These are phyloP conservation scores for Citropsis articulata DNA, from an alignment of 345 rosid genomes.

Conservation along the genomic window DNA sequence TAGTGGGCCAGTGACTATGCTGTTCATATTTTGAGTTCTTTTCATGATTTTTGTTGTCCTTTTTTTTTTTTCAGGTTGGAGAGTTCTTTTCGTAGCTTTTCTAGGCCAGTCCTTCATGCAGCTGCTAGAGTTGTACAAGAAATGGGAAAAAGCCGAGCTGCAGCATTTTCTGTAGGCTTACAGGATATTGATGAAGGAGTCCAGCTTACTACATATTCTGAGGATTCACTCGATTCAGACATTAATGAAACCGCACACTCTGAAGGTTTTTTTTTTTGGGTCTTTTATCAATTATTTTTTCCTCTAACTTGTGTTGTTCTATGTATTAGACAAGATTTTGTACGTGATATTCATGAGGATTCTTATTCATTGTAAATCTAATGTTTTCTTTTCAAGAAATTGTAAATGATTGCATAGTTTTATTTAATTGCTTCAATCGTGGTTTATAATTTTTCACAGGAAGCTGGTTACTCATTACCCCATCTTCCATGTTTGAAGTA, in stretches of 20 bases:
- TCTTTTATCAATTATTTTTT: neutral
- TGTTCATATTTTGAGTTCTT: neutral
- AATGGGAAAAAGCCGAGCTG: slow-evolving; percentile 98
- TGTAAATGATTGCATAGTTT: neutral
- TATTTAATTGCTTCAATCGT: neutral
- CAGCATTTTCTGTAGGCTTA: slow-evolving; percentile 89
- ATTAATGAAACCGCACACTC: slow-evolving; percentile 73
- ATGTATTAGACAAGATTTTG: neutral
- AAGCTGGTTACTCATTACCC: neutral
- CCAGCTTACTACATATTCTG: slow-evolving; percentile 59
- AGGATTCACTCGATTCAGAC: slow-evolving; percentile 72
- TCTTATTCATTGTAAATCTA: neutral
- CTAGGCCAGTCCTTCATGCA: slow-evolving; percentile 98
- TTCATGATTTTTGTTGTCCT: slow-evolving; percentile 3
- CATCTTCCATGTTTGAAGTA: neutral
- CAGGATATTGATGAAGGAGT: slow-evolving; percentile 91
- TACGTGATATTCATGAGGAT: neutral
- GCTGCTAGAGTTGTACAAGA: slow-evolving; percentile 99
- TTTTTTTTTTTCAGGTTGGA: slow-evolving; percentile 60
- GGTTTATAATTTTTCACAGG: neutral
- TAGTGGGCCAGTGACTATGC: neutral
- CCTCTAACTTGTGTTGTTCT: neutral
- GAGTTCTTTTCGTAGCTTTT: slow-evolving; percentile 98
- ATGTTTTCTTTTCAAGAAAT: neutral
- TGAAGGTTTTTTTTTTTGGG: slow-evolving; percentile 46